Percentiles rank a stretch among this genome's conserved stretches.
These are phyloP conservation scores for Mortierella sp. DNA, from an alignment of 371 early-diverging fungal genomes.

Conservation along the genomic window DNA sequence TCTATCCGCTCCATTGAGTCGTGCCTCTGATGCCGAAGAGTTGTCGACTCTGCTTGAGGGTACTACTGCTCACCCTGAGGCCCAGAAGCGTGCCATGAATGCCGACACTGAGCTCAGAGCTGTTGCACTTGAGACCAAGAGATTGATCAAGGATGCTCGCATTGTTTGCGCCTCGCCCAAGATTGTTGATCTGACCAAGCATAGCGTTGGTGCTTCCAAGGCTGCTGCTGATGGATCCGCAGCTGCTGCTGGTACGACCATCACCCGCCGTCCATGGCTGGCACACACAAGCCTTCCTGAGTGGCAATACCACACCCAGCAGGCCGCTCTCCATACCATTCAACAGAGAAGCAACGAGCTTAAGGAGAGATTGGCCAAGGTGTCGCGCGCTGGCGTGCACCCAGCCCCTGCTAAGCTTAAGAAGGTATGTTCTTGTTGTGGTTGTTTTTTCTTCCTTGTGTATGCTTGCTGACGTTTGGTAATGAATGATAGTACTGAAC, in stretches of 20 bases:
- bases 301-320: slow-evolving; percentile 82
- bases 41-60: neutral
- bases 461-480: neutral
- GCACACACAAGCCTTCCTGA: slow-evolving; percentile 71
- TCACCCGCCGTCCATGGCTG: slow-evolving; percentile 66
- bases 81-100: slow-evolving; percentile 19
- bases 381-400: slow-evolving; percentile 22
- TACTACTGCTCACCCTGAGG: slow-evolving; percentile 1
- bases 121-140: slow-evolving; percentile 56
- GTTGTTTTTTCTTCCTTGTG: neutral
- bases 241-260: slow-evolving; percentile 17
- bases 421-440: slow-evolving; percentile 31
- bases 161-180: slow-evolving; percentile 67
- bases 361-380: slow-evolving; percentile 60
- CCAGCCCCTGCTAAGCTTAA: slow-evolving; percentile 36
- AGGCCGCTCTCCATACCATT: slow-evolving; percentile 75
- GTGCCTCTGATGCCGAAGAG: slow-evolving; percentile 23
- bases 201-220: slow-evolving; percentile 33
- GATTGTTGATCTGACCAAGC: slow-evolving; percentile 64
- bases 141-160: slow-evolving; percentile 66
- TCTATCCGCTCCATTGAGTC: slow-evolving; percentile 28
- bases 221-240: slow-evolving; percentile 33
- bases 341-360: slow-evolving; percentile 75
- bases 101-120: slow-evolving; percentile 52
- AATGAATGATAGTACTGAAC: neutral